Evolutionary conservation across 2,329 filamentous ascomycete genomes (phyloP), one percentile per base, ranked within the genome.

Genomic region (Colletotrichum tropicale): DNA sequence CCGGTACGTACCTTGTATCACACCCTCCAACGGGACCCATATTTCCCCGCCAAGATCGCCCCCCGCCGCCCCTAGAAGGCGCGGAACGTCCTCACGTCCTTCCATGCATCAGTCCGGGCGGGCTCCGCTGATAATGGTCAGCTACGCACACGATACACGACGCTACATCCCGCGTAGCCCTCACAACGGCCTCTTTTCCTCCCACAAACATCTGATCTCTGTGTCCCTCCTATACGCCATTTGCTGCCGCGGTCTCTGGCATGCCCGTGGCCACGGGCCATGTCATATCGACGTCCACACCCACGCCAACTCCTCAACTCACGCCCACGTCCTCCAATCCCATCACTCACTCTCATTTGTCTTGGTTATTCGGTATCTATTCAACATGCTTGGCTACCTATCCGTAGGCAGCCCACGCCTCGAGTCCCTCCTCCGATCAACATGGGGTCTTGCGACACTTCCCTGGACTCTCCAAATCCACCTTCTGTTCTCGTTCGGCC

Each of bases 401-500:
- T 43, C 36, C 36, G 36, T 10, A 43, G 36, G 16, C 36, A n/a
- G 24, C 18, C n/a, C n/a, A 48, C 15, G 60, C 61, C 64, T 56
- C 64, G 60, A 74, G 8, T 65, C 70, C 70, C 69, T 65, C 24
- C 71, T 73, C 36, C 28, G 58, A 69, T 69, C 56, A 67, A 52
- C 58, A 61, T 21, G 70, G 28, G 71, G 34, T n/a, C 43, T 64
- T 58, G 43, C 72, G 58, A 73, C 28, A 10, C 64, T 48, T 56
- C 24, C 64, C 64, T 69, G 70, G 28, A 64, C 32, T 21, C 24
- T 60, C 48, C 64, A 52, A 55, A 66, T 60, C 21, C 74, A 76
- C 74, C 74, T 76, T 73, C 74, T 76, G 43, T 76, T 76, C 70
- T 76, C 28, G 74, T 76, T 64, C 28, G 73, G 64, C 70, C 12